Evolutionary conservation across 106 monocot genomes (phyloP), one percentile per base, ranked within the genome.

Genomic region (Dioscorea dumetorum): DNA sequence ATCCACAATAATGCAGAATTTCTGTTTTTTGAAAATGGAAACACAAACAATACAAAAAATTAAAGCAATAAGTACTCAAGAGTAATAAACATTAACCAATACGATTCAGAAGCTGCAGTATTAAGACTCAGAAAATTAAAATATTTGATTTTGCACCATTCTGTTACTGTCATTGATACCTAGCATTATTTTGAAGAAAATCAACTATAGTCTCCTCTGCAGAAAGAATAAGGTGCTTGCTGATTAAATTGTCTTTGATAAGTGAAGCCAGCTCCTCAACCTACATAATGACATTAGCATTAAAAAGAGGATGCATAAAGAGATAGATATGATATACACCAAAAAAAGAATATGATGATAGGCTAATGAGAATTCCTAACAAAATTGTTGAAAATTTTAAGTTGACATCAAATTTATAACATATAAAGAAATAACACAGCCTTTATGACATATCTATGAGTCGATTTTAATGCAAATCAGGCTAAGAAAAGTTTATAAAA

Each of bases 211-310:
- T 65, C 70, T 94, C 90, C 53, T 94, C 94, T 31, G 82, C 74
- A 19, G 90, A 87, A 58, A 94, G 87, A 62, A 94, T 67, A 72
- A 94, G 87, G 68, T 94, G 94, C 74, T 94, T 94, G 90, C 80
- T 76, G 66, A 70, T 74, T 51, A 94, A 77, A 70, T 94, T 94
- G 56, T 94, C 94, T 79, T 90, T 94, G 49, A 94, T 75, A 67
- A 94, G 94, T 48, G 71, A 82, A 63, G 94, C 94, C 78, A 94
- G 63, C 69, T 94, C 94, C 87, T 90, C 90, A 22, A 94, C 94
- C 94, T 93, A 56, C 20, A 77, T 69, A 57, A 71, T 67, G 32
- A n/a, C 22, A 23, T 19, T 19, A 72, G 9, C 10, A 50, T 16
- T 60, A 14, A 58, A n/a, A 33, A 35, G 34, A 12, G 41, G 41